Conservation (phyloP, 1,284 basidiomycete species). For the Volvariella volvacea region DNA sequence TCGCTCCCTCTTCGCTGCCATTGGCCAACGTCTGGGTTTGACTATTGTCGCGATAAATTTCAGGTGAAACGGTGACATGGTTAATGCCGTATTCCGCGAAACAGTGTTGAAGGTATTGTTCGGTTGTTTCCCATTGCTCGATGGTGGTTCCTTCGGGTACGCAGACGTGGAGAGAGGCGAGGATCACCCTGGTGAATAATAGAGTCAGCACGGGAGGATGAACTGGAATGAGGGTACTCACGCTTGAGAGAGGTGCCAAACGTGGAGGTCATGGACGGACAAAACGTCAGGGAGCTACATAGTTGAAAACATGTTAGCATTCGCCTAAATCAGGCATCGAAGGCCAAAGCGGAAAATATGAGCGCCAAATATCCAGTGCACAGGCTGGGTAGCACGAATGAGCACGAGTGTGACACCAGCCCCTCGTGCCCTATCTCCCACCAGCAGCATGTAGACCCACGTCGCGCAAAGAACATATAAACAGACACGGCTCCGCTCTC, state of each 20-base stretch:
- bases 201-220: background rate
- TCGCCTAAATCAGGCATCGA: too few relatives aligned
- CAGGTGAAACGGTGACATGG: conserved; percentile 46
- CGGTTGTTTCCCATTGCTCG: conserved; percentile 38
- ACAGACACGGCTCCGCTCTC: too few relatives aligned
- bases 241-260: conserved; percentile 45
- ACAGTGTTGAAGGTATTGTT: conserved; percentile 36
- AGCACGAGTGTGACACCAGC: too few relatives aligned
- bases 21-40: conserved; percentile 19
- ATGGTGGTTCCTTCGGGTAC: conserved; percentile 33
- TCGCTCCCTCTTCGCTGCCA: conserved; percentile 15
- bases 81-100: conserved; percentile 40
- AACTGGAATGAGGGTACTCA: conserved; percentile 18
- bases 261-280: conserved; percentile 42
- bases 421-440: too few relatives aligned
- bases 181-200: conserved; percentile 23
- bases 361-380: too few relatives aligned
- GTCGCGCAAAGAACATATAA: too few relatives aligned
- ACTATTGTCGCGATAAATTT: conserved; percentile 25
- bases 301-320: conserved; percentile 1
- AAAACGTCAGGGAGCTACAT: conserved; percentile 33
- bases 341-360: too few relatives aligned
- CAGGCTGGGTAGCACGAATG: too few relatives aligned
- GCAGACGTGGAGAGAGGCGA: conserved; percentile 43
- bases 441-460: too few relatives aligned